Percentiles rank a stretch among this genome's conserved stretches.
phyloP scores from a whole-genome alignment of 306 rosid species.

The Ceratonia siliqua region DNA sequence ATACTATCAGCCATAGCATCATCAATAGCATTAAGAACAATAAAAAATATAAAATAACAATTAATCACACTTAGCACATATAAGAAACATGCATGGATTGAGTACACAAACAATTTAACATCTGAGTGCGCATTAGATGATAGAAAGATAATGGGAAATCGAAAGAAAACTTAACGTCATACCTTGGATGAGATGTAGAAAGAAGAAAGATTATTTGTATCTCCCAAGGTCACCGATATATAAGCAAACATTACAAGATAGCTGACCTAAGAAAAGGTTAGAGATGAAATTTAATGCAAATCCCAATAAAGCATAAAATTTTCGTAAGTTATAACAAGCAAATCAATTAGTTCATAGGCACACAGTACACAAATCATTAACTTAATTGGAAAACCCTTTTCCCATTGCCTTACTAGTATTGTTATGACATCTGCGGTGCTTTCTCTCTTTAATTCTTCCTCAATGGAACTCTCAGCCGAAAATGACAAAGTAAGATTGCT shows the following conservation, averaged over 20 bases:
- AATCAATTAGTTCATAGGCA: slow-evolving; percentile 19
- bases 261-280: slow-evolving; percentile 70
- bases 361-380: slow-evolving; percentile 2
- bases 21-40: background rate
- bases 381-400: slow-evolving; percentile 11
- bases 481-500: slow-evolving; percentile 84
- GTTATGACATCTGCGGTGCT: slow-evolving; percentile 95
- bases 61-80: slow-evolving; percentile 23
- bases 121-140: background rate
- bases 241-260: slow-evolving; percentile 94
- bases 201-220: slow-evolving; percentile 56
- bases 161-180: slow-evolving; percentile 21
- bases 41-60: slow-evolving; percentile 2
- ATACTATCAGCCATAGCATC: background rate
- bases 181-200: slow-evolving; percentile 94
- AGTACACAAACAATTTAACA: background rate
- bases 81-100: background rate
- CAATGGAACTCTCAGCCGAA: slow-evolving; percentile 90
- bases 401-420: slow-evolving; percentile 61
- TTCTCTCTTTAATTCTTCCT: slow-evolving; percentile 95
- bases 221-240: slow-evolving; percentile 89
- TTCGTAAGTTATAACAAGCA: slow-evolving; percentile 19
- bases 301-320: slow-evolving; percentile 10
- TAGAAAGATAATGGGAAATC: slow-evolving; percentile 14
- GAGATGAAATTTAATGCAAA: slow-evolving; percentile 29